phyloP scores from a whole-genome alignment of 1,139 yeast genomes.

The Yamadazyma mexicana region DNA sequence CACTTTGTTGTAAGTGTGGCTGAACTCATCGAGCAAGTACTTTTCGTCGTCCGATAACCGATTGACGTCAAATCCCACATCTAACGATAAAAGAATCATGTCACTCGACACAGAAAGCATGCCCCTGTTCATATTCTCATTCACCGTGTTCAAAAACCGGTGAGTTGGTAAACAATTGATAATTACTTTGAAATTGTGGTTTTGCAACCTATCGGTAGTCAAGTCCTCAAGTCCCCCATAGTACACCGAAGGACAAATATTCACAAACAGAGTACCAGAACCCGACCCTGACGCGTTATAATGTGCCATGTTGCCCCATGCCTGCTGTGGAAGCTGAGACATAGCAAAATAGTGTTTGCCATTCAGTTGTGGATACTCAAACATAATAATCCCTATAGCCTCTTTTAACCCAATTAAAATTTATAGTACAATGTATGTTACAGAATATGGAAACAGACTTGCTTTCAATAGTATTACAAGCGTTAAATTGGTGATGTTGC shows the following conservation, averaged over 20 bases:
- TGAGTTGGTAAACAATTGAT: constrained; percentile 42
- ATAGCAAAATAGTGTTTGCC: not conserved
- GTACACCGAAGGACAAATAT: constrained; percentile 14
- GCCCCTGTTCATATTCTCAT: constrained; percentile 15
- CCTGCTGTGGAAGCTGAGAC: not conserved
- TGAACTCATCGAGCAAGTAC: constrained; percentile 24
- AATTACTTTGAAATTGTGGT: constrained; percentile 36
- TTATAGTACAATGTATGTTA: not conserved
- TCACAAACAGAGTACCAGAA: constrained; percentile 1
- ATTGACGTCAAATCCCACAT: constrained; percentile 31
- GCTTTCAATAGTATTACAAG: not conserved
- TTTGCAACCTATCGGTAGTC: constrained; percentile 17
- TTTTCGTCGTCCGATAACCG: constrained; percentile 21
- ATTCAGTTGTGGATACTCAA: not conserved
- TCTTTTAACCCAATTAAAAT: not conserved
- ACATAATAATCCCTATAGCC: not conserved
- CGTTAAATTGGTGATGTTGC: not conserved
- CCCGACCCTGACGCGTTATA: not conserved
- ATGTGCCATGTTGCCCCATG: too few relatives aligned
- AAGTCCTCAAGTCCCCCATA: constrained; percentile 12
- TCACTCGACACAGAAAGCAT: constrained; percentile 35
- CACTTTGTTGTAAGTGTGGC: constrained; percentile 30
- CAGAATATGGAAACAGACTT: too few relatives aligned
- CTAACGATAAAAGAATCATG: constrained; percentile 39
- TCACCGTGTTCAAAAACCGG: constrained; percentile 27